Evolutionary conservation across 148 eudicot species (phyloP), one percentile per base, ranked within the genome.

Genomic region (Chenopodium quinoa): DNA sequence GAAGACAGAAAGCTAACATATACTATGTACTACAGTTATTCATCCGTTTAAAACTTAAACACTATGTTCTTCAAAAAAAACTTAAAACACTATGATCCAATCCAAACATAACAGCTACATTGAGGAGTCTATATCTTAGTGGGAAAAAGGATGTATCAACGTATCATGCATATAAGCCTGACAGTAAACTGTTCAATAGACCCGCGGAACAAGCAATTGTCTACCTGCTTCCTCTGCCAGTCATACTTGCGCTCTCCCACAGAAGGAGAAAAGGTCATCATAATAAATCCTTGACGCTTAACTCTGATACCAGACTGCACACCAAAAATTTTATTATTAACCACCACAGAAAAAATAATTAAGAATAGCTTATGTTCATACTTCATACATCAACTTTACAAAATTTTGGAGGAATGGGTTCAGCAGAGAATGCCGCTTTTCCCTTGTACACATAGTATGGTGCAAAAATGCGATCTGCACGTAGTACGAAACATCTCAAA

Each of bases 161-260:
- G 69, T 31, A 48, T 58, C 7, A 8, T 32, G 78, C 32, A 32
- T 16, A 19, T 52, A 70, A 20, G n/a, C 25, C n/a, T 19, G n/a
- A 11, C 32, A 54, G 14, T 1, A n/a, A 70, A 34, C 11, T 9
- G 1, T 14, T 10, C 17, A 48, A 16, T 47, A 47, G 48, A 27
- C 48, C 56, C 20, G 58, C 20, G 2, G 37, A 25, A 31, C 32
- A 54, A 83, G 73, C 46, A 76, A 14, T 20, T 58, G 7, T 73
- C 74, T 85, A 96, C 99, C 99, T 96, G 98, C 85, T 84, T 94
- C 87, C 88, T 94, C 76, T 91, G 95, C 95, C 95, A 91, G 79
- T 96, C 94, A 84, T 96, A 96, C 89, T 94, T 94, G 76, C 98
- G 99, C 79, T 96, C 99, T 79, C 92, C 98, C 76, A 89, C 70